Conservation (phyloP, 1,284 basidiomycete genomes). For the Leccinum laetum region DNA sequence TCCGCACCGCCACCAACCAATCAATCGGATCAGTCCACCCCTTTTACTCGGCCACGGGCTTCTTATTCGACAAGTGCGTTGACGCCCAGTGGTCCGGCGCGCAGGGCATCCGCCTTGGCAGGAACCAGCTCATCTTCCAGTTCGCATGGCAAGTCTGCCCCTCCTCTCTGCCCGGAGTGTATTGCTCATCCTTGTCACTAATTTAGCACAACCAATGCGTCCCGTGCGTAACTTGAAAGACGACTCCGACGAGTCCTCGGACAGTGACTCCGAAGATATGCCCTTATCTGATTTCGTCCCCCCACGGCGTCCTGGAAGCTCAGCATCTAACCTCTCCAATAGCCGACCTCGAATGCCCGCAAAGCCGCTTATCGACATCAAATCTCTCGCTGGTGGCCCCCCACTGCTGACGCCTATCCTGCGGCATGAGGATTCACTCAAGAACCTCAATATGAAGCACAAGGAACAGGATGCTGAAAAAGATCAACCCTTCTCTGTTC, state of each 20-base stretch:
- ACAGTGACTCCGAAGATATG: conserved; percentile 40
- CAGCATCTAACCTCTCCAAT: conserved; percentile 37
- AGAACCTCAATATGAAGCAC: conserved; percentile 11
- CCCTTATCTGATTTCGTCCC: conserved; percentile 42
- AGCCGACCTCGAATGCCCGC: conserved; percentile 32
- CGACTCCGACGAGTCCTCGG: conserved; percentile 21
- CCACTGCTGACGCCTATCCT: conserved; percentile 31
- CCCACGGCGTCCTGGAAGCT: conserved; percentile 45
- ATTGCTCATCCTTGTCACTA: not conserved
- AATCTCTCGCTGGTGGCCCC: conserved; percentile 29
- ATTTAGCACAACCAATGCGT: conserved; percentile 13
- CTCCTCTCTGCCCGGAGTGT: not conserved
- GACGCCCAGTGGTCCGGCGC: conserved; percentile 37
- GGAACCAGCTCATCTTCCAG: conserved; percentile 18
- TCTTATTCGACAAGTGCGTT: conserved; percentile 42
- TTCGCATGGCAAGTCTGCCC: conserved; percentile 16
- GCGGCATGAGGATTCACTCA: conserved; percentile 30
- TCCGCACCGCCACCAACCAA: conserved; percentile 3
- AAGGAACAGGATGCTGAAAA: conserved; percentile 23
- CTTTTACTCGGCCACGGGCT: conserved; percentile 20
- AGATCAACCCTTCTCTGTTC: conserved; percentile 34
- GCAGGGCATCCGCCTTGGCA: conserved; percentile 35
- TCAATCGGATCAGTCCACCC: conserved; percentile 15
- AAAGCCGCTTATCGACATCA: conserved; percentile 54
- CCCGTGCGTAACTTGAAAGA: conserved; percentile 7